Conservation (phyloP, 2,329 filamentous ascomycete genomes). For the Trichophyton benhamiae region DNA sequence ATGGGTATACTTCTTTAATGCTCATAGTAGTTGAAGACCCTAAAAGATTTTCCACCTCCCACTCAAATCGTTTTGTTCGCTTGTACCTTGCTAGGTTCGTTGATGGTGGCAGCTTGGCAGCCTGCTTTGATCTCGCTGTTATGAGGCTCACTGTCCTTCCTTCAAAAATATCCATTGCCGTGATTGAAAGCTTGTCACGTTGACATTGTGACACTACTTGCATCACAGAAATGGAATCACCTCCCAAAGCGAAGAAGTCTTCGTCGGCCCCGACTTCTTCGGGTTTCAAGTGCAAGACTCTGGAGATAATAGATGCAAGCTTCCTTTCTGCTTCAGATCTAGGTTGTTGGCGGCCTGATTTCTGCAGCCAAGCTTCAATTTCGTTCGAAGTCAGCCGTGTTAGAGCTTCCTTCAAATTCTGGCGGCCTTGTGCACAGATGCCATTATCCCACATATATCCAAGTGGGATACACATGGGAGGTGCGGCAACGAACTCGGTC, state of each 20-base stretch:
- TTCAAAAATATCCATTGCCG: slow-evolving; percentile 8
- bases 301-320: background rate
- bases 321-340: background rate
- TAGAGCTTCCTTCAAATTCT: background rate
- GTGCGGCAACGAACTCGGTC: background rate
- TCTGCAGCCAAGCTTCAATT: background rate
- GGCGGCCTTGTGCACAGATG: background rate
- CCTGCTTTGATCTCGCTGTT: background rate
- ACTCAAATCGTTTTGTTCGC: background rate
- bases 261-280: slow-evolving; percentile 12
- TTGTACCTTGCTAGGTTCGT: background rate
- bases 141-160: slow-evolving; percentile 5
- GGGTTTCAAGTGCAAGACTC: slow-evolving; percentile 17
- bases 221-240: slow-evolving; percentile 32
- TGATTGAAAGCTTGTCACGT: slow-evolving; percentile 6
- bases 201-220: slow-evolving; percentile 15
- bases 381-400: background rate
- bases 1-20: slow-evolving; percentile 10
- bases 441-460: background rate
- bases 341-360: background rate
- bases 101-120: background rate
- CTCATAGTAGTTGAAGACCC: background rate
- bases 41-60: background rate
- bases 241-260: slow-evolving; percentile 16
- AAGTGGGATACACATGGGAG: background rate